These are phyloP conservation scores for Cercophora scortea DNA, from an alignment of 495 filamentous ascomycete species.

Conservation along the genomic window DNA sequence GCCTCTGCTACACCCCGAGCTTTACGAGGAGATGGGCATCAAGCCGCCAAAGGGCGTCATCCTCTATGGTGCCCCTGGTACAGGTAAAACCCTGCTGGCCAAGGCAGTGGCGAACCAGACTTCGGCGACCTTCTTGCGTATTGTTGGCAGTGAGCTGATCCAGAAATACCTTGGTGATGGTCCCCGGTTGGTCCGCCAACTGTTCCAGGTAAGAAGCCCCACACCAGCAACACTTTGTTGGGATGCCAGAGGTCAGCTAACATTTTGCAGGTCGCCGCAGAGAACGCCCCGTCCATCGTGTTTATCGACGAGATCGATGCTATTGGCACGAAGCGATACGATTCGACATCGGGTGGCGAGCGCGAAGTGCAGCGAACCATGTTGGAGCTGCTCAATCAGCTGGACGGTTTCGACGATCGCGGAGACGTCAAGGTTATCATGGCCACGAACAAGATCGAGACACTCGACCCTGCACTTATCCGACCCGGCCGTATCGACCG, in stretches of 20 bases:
- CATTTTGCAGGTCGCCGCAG: slow-evolving; percentile 64
- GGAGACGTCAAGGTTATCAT: slow-evolving; percentile 99
- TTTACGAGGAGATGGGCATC: slow-evolving; percentile 99
- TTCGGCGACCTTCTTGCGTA: slow-evolving; percentile 94
- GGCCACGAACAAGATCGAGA: slow-evolving; percentile 99
- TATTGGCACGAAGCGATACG: slow-evolving; percentile 98
- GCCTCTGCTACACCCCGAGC: slow-evolving; percentile 88
- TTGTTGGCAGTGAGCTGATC: slow-evolving; percentile 95
- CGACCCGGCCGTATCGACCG: slow-evolving; percentile 96
- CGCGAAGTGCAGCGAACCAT: slow-evolving; percentile 97
- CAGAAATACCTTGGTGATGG: slow-evolving; percentile 99
- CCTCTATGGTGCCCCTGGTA: slow-evolving; percentile 94
- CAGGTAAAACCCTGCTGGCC: slow-evolving; percentile 92
- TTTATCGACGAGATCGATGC: slow-evolving; percentile 99
- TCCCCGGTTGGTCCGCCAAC: slow-evolving; percentile 86
- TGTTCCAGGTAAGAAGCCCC: slow-evolving; percentile 64
- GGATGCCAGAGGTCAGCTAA: slow-evolving; percentile 14
- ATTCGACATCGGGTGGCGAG: slow-evolving; percentile 93
- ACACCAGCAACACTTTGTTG: too few species aligned
- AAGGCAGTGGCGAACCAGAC: slow-evolving; percentile 99
- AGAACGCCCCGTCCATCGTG: slow-evolving; percentile 94
- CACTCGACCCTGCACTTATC: slow-evolving; percentile 91
- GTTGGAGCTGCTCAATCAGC: slow-evolving; percentile 96
- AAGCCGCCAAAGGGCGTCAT: slow-evolving; percentile 99
- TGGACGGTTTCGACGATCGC: slow-evolving; percentile 97